Percentiles rank a stretch among this genome's conserved stretches.
Conservation (phyloP, 2,329 filamentous ascomycete genomes). For the Xylaria sp. region DNA sequence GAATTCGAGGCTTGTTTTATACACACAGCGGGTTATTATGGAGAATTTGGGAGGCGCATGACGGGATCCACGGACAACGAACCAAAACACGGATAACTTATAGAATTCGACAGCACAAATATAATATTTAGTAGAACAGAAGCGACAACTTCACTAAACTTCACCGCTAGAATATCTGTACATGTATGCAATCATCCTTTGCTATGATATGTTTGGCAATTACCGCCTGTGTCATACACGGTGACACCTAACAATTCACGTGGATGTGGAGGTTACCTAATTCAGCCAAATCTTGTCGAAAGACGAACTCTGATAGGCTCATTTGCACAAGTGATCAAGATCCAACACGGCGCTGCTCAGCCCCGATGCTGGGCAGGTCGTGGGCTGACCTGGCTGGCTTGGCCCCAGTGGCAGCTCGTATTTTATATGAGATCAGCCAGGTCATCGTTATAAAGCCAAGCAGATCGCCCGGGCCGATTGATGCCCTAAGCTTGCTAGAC, state of each 20-base stretch:
- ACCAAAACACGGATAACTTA: slow-evolving; percentile 15
- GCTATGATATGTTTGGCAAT: background rate
- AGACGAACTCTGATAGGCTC: slow-evolving; percentile 31
- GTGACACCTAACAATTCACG: background rate
- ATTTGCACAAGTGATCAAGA: background rate
- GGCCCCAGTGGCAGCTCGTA: slow-evolving; percentile 20
- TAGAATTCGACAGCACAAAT: slow-evolving; percentile 27
- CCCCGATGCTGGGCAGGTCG: slow-evolving; percentile 2
- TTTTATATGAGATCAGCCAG: slow-evolving; percentile 27
- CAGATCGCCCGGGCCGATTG: slow-evolving; percentile 12
- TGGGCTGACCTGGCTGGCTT: background rate
- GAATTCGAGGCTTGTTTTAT: slow-evolving; percentile 4
- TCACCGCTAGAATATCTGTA: background rate
- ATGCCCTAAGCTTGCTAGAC: slow-evolving; percentile 19
- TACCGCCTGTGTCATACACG: background rate
- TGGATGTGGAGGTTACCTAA: slow-evolving; percentile 27
- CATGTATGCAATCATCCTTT: too few species aligned
- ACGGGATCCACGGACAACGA: background rate
- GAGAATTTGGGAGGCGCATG: slow-evolving; percentile 6
- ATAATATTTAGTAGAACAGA: slow-evolving; percentile 28
- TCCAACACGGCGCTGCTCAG: slow-evolving; percentile 9
- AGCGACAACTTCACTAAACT: too few species aligned
- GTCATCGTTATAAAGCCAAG: slow-evolving; percentile 14
- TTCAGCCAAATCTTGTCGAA: slow-evolving; percentile 21
- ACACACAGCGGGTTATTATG: slow-evolving; percentile 4